A percentile compares a stretch with the other conserved stretches of the same genome.
phyloP scores from a whole-genome alignment of 176 grass and related monocot genomes.

The Tillandsia leiboldiana region DNA sequence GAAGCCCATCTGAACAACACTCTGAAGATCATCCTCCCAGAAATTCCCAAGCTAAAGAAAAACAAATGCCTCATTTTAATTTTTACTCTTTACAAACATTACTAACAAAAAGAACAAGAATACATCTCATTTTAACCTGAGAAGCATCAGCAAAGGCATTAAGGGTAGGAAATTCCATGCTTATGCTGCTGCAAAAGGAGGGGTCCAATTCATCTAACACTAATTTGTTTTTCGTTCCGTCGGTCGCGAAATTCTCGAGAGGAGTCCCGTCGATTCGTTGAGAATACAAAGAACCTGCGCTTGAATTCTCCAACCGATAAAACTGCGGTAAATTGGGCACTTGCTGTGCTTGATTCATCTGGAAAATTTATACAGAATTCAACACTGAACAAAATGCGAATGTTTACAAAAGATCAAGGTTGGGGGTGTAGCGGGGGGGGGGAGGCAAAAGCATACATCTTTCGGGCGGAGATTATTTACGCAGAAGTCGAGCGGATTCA shows the following conservation, averaged over 20 bases:
- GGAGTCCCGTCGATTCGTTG: not conserved
- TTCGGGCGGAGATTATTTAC: slow-evolving; percentile 28
- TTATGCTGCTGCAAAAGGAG: not conserved
- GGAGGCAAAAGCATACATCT: slow-evolving; percentile 26
- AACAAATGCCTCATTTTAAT: not conserved
- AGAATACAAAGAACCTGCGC: no score
- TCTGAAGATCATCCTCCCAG: slow-evolving; percentile 77
- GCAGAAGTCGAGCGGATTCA: slow-evolving; percentile 38
- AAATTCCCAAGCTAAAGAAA: slow-evolving; percentile 30
- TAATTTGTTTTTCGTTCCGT: not conserved
- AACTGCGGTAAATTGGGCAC: no score
- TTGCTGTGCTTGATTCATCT: slow-evolving; percentile 18
- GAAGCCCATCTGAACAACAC: slow-evolving; percentile 55
- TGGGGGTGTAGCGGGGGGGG: not conserved
- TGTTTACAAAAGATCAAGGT: not conserved
- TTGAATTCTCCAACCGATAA: no score
- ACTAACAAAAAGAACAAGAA: slow-evolving; percentile 24
- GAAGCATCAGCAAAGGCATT: slow-evolving; percentile 19
- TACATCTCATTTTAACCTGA: no score
- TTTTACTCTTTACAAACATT: not conserved
- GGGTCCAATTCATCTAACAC: slow-evolving; percentile 3
- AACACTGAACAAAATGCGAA: slow-evolving; percentile 1
- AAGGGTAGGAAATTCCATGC: slow-evolving; percentile 4
- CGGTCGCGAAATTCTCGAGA: slow-evolving; percentile 10
- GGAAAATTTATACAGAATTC: slow-evolving; percentile 2